Evolutionary conservation across 1,284 basidiomycete genomes (phyloP), one percentile per base, ranked within the genome.

Genomic region (Ceratorhiza oryzae-sativae): DNA sequence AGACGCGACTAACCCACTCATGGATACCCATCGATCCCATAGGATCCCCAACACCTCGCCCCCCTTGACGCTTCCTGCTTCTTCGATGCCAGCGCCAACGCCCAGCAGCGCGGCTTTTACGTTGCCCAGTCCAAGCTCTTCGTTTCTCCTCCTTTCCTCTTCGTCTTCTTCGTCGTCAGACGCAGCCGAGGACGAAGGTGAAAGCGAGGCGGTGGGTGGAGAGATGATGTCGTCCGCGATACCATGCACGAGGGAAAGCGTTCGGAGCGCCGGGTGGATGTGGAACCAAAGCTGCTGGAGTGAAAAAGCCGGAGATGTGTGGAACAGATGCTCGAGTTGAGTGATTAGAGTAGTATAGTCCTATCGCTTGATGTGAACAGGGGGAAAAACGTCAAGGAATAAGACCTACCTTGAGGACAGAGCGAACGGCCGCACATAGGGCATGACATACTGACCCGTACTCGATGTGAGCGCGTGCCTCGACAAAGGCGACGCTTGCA

Each of bases 251-350:
- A 86, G 80, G 0, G 92, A 93, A 59, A 97, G 89, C 0, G 93
- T 94, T 80, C 97, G 94, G 30, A 98, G 84, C 0, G 94, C 97
- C 1, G 95, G 96, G 76, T 98, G 95, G 34, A 98, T 88, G 79
- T 97, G 95, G 79, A 96, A 96, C 90, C 95, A 98, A 23, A 98
- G 87, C 75, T 95, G 96, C 80, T 98, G 97, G 0, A 99, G 85
- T 3, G 95, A 94, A 80, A 99, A 98, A 41, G 89, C 87, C 0
- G 94, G 84, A 0, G 94, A 95, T 0, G 91, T 89, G 74, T 91
- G 90, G 83, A 95, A 97, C 5, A 95, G 90, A 75, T 97, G 92
- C n/a, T 80, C 97, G 41, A 99, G 88, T 80, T 97, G 95, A 1
- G 94, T 93, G 3, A 98, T 84, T 2, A 99, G 86, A 3, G 94